Evolutionary conservation across 768 basidiomycete species (phyloP).

Genomic region (Mycena rebaudengoi): DNA sequence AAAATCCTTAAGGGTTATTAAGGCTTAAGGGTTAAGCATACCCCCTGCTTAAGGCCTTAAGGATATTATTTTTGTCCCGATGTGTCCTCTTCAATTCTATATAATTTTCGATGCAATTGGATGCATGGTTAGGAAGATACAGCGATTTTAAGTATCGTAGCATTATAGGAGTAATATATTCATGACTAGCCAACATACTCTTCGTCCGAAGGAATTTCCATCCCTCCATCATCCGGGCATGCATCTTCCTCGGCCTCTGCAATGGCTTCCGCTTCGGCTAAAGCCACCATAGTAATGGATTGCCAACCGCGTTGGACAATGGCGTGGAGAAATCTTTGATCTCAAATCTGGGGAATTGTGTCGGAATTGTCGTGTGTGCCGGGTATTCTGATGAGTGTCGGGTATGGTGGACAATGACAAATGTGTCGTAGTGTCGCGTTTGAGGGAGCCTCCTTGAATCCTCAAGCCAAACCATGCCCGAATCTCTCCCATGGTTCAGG

Average conservation of each 20-base stretch:
- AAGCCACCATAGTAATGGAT: neutral
- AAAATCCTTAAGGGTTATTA: neutral
- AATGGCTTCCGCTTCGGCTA: neutral
- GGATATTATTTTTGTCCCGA: too few relatives aligned
- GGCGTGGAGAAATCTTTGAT: neutral
- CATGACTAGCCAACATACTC: neutral
- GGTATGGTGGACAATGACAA: neutral
- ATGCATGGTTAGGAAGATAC: too few relatives aligned
- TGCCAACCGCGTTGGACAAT: neutral
- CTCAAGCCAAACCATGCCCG: too few relatives aligned
- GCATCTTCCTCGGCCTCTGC: neutral
- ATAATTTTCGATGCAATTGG: too few relatives aligned
- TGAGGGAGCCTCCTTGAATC: too few relatives aligned
- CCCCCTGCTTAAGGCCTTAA: too few relatives aligned
- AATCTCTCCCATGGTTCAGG: too few relatives aligned
- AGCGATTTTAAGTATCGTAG: too few relatives aligned
- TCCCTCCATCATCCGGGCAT: neutral
- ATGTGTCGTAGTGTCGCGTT: neutral
- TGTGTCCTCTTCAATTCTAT: neutral
- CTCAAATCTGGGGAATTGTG: neutral
- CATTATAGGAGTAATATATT: neutral
- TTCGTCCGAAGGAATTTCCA: neutral
- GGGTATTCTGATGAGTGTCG: neutral
- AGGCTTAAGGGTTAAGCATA: neutral
- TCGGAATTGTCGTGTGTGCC: neutral